Percentiles rank a stretch among this genome's conserved stretches.
Conservation (phyloP, 2,329 filamentous ascomycete genomes). For the Curvularia spicifera region DNA sequence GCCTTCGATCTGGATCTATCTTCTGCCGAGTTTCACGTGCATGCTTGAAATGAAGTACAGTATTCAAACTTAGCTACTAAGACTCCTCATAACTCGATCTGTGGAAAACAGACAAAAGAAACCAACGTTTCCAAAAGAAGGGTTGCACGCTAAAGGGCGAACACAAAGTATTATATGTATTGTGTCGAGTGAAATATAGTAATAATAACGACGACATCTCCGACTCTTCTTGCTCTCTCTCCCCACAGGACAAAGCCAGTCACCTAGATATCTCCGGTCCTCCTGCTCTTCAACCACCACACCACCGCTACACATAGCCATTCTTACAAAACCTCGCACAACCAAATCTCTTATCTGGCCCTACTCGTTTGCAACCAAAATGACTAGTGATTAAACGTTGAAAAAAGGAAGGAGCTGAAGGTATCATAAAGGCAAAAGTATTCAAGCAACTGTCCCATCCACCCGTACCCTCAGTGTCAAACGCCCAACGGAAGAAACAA, state of each 20-base stretch:
- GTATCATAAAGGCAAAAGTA: conserved; percentile 11
- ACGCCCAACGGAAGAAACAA: conserved; percentile 5
- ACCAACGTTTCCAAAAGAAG: neutral
- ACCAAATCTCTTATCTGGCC: neutral
- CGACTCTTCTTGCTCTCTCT: conserved; percentile 38
- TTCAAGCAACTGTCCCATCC: conserved; percentile 8
- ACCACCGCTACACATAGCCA: conserved; percentile 18
- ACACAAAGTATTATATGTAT: neutral
- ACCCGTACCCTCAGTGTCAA: neutral
- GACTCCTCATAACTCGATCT: neutral
- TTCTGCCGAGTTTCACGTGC: conserved; percentile 23
- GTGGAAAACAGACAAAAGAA: neutral
- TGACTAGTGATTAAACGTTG: conserved; percentile 6
- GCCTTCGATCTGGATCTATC: conserved; percentile 4
- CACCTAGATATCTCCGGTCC: neutral
- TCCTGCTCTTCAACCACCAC: conserved; percentile 4
- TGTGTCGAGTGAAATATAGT: neutral
- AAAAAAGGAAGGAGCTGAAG: conserved; percentile 13
- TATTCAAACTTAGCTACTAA: neutral
- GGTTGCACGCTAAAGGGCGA: neutral
- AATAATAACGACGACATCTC: conserved; percentile 14
- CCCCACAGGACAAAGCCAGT: conserved; percentile 26
- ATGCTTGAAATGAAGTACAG: conserved; percentile 17
- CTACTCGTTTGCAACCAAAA: conserved; percentile 4
- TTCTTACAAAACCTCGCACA: neutral